Conservation (phyloP, 1,284 basidiomycete species). For the Melampsora allii-populina region DNA sequence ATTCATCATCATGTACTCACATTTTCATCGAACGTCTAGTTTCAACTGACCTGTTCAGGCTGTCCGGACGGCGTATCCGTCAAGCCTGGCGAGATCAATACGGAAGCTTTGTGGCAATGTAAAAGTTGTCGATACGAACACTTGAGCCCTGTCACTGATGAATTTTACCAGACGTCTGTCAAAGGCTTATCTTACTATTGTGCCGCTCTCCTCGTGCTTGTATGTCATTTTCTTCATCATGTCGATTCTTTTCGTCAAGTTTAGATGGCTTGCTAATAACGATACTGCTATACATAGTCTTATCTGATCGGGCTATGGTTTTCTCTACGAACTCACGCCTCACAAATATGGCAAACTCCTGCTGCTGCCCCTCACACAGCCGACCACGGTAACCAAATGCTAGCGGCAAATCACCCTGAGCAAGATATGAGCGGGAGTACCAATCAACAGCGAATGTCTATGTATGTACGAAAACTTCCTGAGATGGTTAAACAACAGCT, state of each 20-base stretch:
- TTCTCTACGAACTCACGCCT: constrained; percentile 94
- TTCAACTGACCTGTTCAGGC: constrained; percentile 86
- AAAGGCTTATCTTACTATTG: constrained; percentile 93
- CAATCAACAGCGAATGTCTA: constrained; percentile 40
- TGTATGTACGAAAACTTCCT: constrained; percentile 46
- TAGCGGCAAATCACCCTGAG: neutral
- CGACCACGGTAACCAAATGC: constrained; percentile 53
- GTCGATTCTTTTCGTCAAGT: constrained; percentile 8
- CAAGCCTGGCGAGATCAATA: constrained; percentile 46
- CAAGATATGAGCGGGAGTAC: constrained; percentile 13
- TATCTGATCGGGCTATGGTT: constrained; percentile 98
- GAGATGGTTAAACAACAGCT: constrained; percentile 50
- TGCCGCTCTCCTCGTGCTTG: constrained; percentile 79
- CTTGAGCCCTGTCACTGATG: constrained; percentile 84
- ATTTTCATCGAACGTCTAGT: constrained; percentile 57
- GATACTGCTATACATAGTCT: constrained; percentile 60
- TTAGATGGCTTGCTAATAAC: neutral
- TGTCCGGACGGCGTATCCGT: constrained; percentile 62
- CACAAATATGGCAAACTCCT: constrained; percentile 96
- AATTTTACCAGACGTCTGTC: constrained; percentile 94
- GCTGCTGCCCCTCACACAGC: constrained; percentile 64
- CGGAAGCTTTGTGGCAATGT: constrained; percentile 71
- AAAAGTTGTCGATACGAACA: constrained; percentile 92
- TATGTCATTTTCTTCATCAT: constrained; percentile 57
- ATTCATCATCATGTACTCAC: constrained; percentile 9